Evolutionary conservation across 352 stramenopile species (phyloP), one percentile per base, ranked within the genome.

Genomic region (Pythium pyrilobum): DNA sequence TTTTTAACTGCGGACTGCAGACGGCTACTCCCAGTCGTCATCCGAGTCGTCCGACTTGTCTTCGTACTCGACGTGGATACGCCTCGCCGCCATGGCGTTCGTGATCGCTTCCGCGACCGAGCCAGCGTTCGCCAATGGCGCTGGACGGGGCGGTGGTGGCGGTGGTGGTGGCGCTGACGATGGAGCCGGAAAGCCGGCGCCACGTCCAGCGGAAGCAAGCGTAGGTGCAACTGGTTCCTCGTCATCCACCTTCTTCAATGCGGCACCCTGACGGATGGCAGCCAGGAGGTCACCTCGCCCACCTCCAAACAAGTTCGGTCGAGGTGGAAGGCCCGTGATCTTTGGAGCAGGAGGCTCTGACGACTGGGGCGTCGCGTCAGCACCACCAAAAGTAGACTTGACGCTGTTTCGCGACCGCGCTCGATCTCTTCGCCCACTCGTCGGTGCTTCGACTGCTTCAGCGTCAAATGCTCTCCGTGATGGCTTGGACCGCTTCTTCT

Each of bases 21-120:
- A n/a, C n/a, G n/a, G n/a, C n/a, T 84, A 83, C 38, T 90, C 74
- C 78, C 80, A 93, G 50, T 93, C 83, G 42, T 92, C 81, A 49
- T 91, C 82, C 42, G 84, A 86, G 49, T 87, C 79, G 42, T 82
- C 74, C 25, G 75, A 87, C 37, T 76, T 67, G 6, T 89, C 77
- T 43, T 90, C 81, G 25, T 87, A 92, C 58, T 93, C 81, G 36
- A 91, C 74, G 34, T 90, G 78, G 43, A 90, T 87, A n/a, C 77
- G 77, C 29, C 83, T 72, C 33, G 74, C 69, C 1, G 81, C 77
- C 78, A 93, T 90, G 18, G 81, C 83, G 44, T 92, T 90, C 25
- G 74, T 77, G 50, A 93, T 93, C 27, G 77, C 80, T 56, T 93
- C 83, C 28, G 71, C 84, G 55, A 93, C 87, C 1, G 80, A 87